phyloP scores from a whole-genome alignment of 352 stramenopile genomes.

The Hyaloperonospora arabidopsidis region DNA sequence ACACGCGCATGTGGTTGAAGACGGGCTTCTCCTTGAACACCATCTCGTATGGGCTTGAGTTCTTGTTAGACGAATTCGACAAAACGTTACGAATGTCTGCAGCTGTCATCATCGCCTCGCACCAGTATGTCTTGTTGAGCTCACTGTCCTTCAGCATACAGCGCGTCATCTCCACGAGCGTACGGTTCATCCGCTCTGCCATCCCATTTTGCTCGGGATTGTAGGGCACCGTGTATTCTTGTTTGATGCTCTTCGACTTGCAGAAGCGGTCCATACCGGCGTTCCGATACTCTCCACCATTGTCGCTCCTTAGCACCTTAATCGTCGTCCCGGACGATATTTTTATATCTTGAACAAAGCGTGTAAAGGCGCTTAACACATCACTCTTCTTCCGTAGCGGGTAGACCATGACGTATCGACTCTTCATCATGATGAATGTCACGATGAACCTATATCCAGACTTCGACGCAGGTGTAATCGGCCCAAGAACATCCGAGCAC shows the following conservation, averaged over 20 bases:
- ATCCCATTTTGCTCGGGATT: background rate
- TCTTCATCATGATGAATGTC: slow-evolving; percentile 4
- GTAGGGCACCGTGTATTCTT: background rate
- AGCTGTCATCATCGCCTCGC: background rate
- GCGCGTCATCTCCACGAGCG: no score
- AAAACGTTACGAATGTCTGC: background rate
- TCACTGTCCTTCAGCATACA: background rate
- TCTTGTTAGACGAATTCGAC: no score
- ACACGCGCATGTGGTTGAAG: background rate
- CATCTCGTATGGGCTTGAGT: background rate
- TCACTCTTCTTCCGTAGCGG: background rate
- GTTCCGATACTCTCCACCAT: background rate
- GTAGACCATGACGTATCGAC: background rate
- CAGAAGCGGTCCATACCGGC: background rate
- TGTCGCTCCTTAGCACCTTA: background rate
- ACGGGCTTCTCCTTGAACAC: no score
- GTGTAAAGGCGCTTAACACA: background rate
- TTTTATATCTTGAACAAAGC: background rate
- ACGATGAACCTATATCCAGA: background rate
- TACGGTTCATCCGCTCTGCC: background rate
- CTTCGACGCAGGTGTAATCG: background rate
- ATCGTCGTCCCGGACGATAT: background rate
- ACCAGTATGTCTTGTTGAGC: background rate
- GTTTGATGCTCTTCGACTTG: background rate
- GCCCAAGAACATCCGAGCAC: background rate